Evolutionary conservation across 257 asterid species (phyloP), one percentile per base, ranked within the genome.

Genomic region (Capsicum baccatum): DNA sequence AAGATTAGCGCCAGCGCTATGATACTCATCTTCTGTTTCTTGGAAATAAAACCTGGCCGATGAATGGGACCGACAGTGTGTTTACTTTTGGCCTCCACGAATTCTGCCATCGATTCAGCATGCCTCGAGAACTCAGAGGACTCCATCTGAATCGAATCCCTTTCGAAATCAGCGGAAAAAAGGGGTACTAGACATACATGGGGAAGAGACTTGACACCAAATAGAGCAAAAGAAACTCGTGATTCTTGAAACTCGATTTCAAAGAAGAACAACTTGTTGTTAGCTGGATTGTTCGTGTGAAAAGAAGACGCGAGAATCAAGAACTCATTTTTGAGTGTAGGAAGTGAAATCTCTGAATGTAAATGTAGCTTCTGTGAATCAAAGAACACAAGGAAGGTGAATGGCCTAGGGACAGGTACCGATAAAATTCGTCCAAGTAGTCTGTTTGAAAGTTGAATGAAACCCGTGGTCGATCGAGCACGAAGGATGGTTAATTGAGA

Each of bases 61-160:
- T 59, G 63, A 47, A 96, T 91, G 16, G 91, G 88, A 0, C 99
- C 97, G 3, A 93, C 90, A 1, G 87, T 76, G 10, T 90, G 80
- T 54, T 66, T 78, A 6, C 93, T 84, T 69, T 87, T 89, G 52
- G 93, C 85, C 83, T 94, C 92, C 35, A 96, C 69, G 52, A 96
- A 94, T 37, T 90, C 97, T 0, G 96, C 90, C 98, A 96, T 96
- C 59, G 98, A 91, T 3, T 96, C 98, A 0, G 98, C 98, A 8
- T 88, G 76, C 15, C 97, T 68, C 0, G 95, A 85, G 47, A 83
- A 92, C 88, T 89, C 98, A 0, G 91, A 84, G 66, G 92, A 83
- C 17, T 94, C 98, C 99, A 94, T 94, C 69, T 88, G 92, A 79
- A 92, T 48, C 0, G 96, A 85, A 8, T 92, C 95, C 3, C 87